Percentiles rank a stretch among this genome's conserved stretches.
These are phyloP conservation scores for Aspergillus latus DNA, from an alignment of 2,329 filamentous ascomycete genomes.

Conservation along the genomic window DNA sequence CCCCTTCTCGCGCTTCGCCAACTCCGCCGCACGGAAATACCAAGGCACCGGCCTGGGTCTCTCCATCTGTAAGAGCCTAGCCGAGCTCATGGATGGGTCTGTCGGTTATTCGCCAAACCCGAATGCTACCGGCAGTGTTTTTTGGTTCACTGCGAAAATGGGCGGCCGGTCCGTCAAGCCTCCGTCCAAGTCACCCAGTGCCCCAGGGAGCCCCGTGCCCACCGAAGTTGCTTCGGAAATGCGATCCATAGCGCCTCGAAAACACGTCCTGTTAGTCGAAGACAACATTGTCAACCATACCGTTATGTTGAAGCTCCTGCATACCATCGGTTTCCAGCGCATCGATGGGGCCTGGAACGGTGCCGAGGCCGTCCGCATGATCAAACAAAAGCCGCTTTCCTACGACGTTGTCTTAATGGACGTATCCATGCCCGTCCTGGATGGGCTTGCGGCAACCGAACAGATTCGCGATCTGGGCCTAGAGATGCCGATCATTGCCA, in stretches of 20 bases:
- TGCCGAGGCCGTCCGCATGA: slow-evolving; percentile 43
- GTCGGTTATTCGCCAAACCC: slow-evolving; percentile 50
- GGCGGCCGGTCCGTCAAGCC: slow-evolving; percentile 35
- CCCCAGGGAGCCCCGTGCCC: slow-evolving; percentile 11
- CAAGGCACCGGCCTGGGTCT: slow-evolving; percentile 59
- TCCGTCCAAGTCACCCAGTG: slow-evolving; percentile 29
- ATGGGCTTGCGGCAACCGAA: slow-evolving; percentile 47
- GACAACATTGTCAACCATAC: slow-evolving; percentile 47
- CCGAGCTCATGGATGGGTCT: slow-evolving; percentile 57
- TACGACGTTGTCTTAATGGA: slow-evolving; percentile 51
- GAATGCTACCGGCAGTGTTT: slow-evolving; percentile 50
- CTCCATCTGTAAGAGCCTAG: slow-evolving; percentile 58
- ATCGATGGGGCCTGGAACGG: slow-evolving; percentile 48
- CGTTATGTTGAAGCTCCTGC: slow-evolving; percentile 41
- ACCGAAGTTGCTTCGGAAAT: slow-evolving; percentile 33
- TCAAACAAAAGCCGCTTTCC: slow-evolving; percentile 43
- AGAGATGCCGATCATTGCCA: slow-evolving; percentile 53
- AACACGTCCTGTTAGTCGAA: slow-evolving; percentile 44
- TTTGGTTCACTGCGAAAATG: slow-evolving; percentile 53
- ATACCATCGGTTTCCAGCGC: slow-evolving; percentile 43
- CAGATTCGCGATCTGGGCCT: slow-evolving; percentile 42
- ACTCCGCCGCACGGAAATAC: slow-evolving; percentile 53
- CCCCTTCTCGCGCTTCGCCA: slow-evolving; percentile 58
- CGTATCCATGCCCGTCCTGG: slow-evolving; percentile 49
- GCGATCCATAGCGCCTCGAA: slow-evolving; percentile 37